Evolutionary conservation across 2,329 filamentous ascomycete species (phyloP).

Genomic region (Fusarium poae): DNA sequence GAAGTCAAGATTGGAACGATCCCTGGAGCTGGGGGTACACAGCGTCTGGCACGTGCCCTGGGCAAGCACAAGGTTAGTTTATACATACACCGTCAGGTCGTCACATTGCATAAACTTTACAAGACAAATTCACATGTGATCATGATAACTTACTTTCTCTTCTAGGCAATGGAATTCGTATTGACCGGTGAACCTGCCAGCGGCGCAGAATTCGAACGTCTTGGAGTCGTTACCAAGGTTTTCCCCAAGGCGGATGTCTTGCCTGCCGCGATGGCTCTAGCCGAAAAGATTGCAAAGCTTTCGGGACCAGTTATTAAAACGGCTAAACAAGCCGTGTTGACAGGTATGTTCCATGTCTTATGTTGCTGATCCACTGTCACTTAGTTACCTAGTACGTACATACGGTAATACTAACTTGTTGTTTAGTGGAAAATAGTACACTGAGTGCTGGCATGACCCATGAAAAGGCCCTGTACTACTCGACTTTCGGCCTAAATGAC

Average conservation of each 20-base stretch:
- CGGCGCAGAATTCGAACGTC: slow-evolving; percentile 32
- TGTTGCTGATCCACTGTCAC: neutral
- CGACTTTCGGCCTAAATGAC: slow-evolving; percentile 31
- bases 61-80: slow-evolving; percentile 51
- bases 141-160: neutral
- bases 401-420: neutral
- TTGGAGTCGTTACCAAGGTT: slow-evolving; percentile 33
- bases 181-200: slow-evolving; percentile 36
- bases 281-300: slow-evolving; percentile 31
- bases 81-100: neutral
- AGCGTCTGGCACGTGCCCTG: slow-evolving; percentile 50
- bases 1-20: slow-evolving; percentile 54
- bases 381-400: no score
- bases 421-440: slow-evolving; percentile 23
- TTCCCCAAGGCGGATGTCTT: slow-evolving; percentile 34
- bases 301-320: slow-evolving; percentile 30
- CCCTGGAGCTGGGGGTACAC: slow-evolving; percentile 53
- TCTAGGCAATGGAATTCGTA: slow-evolving; percentile 38
- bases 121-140: neutral
- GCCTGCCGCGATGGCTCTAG: slow-evolving; percentile 13
- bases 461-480: slow-evolving; percentile 37
- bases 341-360: slow-evolving; percentile 13
- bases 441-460: slow-evolving; percentile 32
- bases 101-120: neutral
- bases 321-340: slow-evolving; percentile 38